Conservation (phyloP, 208 protist species). For the Trypanosoma rangeli region DNA sequence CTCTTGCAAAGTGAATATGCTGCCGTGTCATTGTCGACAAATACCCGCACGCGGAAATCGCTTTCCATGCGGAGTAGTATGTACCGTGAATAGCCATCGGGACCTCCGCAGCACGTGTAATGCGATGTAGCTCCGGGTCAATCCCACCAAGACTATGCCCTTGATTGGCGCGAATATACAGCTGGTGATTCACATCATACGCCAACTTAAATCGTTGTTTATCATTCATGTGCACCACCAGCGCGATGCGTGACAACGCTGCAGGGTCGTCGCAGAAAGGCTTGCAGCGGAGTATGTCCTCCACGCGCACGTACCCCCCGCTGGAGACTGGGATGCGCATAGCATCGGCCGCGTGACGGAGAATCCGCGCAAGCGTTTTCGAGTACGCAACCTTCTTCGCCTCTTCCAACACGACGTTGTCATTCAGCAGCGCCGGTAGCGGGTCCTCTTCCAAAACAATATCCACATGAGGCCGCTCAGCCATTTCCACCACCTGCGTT, state of each 20-base stretch:
- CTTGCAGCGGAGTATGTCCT: conserved; percentile 36
- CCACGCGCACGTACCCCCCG: conserved; percentile 62
- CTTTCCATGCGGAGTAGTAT: conserved; percentile 51
- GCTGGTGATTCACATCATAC: conserved; percentile 33
- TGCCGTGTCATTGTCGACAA: conserved; percentile 79
- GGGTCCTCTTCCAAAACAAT: conserved; percentile 21
- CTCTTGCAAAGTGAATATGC: conserved; percentile 92
- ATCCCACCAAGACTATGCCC: conserved; percentile 76
- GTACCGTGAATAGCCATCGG: conserved; percentile 82
- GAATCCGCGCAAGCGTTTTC: conserved; percentile 59
- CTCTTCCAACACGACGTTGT: neutral
- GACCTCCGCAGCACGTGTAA: conserved; percentile 40
- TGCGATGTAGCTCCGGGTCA: conserved; percentile 46
- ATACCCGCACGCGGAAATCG: conserved; percentile 70
- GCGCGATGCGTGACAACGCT: conserved; percentile 38
- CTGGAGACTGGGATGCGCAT: conserved; percentile 49
- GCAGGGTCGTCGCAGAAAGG: conserved; percentile 30
- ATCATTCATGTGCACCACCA: conserved; percentile 51
- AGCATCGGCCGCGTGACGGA: conserved; percentile 73
- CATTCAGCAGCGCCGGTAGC: conserved; percentile 1
- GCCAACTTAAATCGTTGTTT: conserved; percentile 80
- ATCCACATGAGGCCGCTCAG: conserved; percentile 11
- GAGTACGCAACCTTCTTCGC: conserved; percentile 33
- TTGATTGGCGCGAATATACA: conserved; percentile 83
- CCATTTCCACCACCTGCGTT: neutral